Evolutionary conservation across 2,329 filamentous ascomycete species (phyloP).

Genomic region (Botrytis porri): DNA sequence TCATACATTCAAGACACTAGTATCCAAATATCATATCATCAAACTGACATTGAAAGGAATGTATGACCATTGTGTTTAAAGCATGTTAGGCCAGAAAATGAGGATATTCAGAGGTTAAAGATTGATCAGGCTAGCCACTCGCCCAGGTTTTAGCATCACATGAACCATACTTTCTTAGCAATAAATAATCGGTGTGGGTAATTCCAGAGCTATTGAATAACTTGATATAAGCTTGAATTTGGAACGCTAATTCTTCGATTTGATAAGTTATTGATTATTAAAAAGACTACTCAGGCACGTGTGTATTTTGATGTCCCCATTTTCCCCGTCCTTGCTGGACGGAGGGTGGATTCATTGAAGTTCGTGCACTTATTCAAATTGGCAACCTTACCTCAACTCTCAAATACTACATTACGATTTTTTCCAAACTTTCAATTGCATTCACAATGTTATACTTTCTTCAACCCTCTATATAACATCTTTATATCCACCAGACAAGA

Average conservation of each 20-base stretch:
- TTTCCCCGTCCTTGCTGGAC: background rate
- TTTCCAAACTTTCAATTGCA: too few species aligned
- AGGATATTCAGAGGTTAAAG: background rate
- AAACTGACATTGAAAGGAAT: too few species aligned
- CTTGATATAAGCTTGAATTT: fast-evolving
- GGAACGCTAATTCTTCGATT: fast-evolving
- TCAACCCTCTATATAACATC: too few species aligned
- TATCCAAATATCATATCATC: background rate
- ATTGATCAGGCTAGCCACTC: too few species aligned
- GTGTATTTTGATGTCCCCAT: background rate
- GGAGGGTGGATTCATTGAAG: too few species aligned
- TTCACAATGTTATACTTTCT: too few species aligned
- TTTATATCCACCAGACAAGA: too few species aligned
- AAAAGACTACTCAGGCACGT: background rate
- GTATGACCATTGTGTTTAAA: too few species aligned
- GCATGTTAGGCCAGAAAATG: too few species aligned
- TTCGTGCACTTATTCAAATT: background rate
- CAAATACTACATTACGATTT: background rate
- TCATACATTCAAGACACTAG: background rate
- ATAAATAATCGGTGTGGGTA: too few species aligned
- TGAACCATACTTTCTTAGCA: too few species aligned
- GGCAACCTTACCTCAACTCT: background rate
- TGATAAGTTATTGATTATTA: background rate
- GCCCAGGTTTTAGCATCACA: too few species aligned
- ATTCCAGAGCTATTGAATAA: background rate